Evolutionary conservation across 768 basidiomycete species (phyloP).

Genomic region (Cyclocybe aegerita): DNA sequence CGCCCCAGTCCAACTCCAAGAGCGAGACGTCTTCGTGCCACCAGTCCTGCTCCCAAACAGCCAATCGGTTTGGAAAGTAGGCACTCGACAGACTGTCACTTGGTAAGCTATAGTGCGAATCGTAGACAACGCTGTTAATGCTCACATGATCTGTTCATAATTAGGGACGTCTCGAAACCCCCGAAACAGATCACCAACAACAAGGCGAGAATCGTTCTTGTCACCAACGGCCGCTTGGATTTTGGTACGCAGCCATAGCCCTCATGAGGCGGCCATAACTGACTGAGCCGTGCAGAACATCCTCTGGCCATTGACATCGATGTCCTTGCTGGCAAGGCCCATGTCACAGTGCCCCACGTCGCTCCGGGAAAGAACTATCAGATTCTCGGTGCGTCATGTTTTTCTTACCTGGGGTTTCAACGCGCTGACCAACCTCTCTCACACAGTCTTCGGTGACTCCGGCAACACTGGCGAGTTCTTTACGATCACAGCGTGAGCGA

Average conservation of each 20-base stretch:
- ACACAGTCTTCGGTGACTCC: slow-evolving; percentile 52
- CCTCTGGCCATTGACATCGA: slow-evolving; percentile 39
- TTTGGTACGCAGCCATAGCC: slow-evolving; percentile 24
- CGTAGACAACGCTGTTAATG: background rate
- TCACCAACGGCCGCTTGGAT: slow-evolving; percentile 28
- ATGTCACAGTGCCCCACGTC: slow-evolving; percentile 41
- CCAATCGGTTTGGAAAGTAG: slow-evolving; percentile 28
- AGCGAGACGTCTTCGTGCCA: slow-evolving; percentile 32
- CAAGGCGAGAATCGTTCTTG: slow-evolving; percentile 38
- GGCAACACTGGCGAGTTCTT: slow-evolving; percentile 48
- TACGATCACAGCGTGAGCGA: slow-evolving; percentile 35
- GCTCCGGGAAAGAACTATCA: slow-evolving; percentile 37
- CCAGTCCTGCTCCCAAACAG: slow-evolving; percentile 25
- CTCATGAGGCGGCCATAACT: background rate
- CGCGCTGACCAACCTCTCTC: slow-evolving; percentile 3
- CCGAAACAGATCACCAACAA: slow-evolving; percentile 43
- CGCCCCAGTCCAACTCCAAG: slow-evolving; percentile 22
- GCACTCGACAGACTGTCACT: slow-evolving; percentile 26
- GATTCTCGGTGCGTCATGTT: slow-evolving; percentile 20
- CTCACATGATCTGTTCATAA: slow-evolving; percentile 8
- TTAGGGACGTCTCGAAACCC: slow-evolving; percentile 38
- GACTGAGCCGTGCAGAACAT: slow-evolving; percentile 16
- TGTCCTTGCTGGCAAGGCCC: slow-evolving; percentile 30
- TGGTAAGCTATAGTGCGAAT: slow-evolving; percentile 27
- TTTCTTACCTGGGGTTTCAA: background rate